phyloP scores from a whole-genome alignment of 768 basidiomycete genomes.

The Trametopsis cervina region DNA sequence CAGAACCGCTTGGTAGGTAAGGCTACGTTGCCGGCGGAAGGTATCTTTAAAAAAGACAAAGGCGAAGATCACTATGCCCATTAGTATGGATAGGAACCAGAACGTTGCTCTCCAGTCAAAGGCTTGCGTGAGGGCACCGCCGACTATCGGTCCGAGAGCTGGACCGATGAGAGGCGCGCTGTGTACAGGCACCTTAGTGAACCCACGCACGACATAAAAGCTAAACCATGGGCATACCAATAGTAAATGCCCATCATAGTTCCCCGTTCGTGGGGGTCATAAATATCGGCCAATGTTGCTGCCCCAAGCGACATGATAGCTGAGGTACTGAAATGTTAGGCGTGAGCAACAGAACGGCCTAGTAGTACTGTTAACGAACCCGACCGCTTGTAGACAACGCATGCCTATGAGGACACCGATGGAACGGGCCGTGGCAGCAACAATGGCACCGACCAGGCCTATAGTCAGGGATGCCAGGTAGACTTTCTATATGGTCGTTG shows the following conservation, averaged over 20 bases:
- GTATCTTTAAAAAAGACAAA: slow-evolving; percentile 78
- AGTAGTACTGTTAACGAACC: too few species aligned
- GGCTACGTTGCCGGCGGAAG: slow-evolving; percentile 75
- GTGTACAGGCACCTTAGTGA: background rate
- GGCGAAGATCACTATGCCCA: slow-evolving; percentile 42
- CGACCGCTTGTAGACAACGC: slow-evolving; percentile 60
- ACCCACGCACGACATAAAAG: background rate
- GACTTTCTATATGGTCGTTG: slow-evolving; percentile 38
- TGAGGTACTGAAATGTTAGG: slow-evolving; percentile 49
- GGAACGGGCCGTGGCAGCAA: slow-evolving; percentile 47
- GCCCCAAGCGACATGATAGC: slow-evolving; percentile 69
- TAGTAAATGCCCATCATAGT: slow-evolving; percentile 78
- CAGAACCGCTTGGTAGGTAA: slow-evolving; percentile 67
- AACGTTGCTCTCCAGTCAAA: slow-evolving; percentile 79
- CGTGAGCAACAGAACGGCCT: slow-evolving; percentile 5
- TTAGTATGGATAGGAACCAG: slow-evolving; percentile 71
- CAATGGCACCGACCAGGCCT: slow-evolving; percentile 47
- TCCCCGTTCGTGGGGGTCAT: slow-evolving; percentile 67
- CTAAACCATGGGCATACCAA: slow-evolving; percentile 10
- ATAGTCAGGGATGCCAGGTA: slow-evolving; percentile 47
- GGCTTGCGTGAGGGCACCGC: slow-evolving; percentile 57
- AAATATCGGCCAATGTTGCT: slow-evolving; percentile 74
- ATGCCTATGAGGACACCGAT: slow-evolving; percentile 60
- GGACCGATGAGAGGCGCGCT: slow-evolving; percentile 74
- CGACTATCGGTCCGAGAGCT: slow-evolving; percentile 60